Base-by-base conservation (phyloP, 352 stramenopile genomes). In the Thraustotheca clavata region DNA sequence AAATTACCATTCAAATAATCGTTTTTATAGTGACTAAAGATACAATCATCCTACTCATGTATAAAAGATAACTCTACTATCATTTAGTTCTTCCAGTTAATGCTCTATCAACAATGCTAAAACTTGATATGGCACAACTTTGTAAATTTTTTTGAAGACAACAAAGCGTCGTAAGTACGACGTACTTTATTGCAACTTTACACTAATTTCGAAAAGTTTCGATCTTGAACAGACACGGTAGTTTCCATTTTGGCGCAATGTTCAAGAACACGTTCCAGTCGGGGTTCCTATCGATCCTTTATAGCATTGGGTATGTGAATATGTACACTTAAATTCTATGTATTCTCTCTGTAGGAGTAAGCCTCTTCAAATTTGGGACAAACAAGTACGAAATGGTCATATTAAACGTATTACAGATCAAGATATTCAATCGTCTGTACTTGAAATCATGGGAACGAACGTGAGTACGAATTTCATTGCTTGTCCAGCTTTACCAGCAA, bases 371-470 rank as follows among this genome's bases (percentile, higher is more conserved):
- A 99, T 99, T 71, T 99, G 96, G 96, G 94, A 98, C 71, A 98
- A 97, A 49, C 95, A 98, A 59, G 90, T 97, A 35, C 90, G 94
- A 70, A 99, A 98, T 95, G 95, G 95, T 2, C 95, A 99, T 83
- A 98, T 99, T 76, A 99, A 99, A 81, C 82, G 95, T 50, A 98
- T 98, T 68, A 99, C 95, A 52, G 95, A 98, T 77, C 88, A 96
- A 69, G 95, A 99, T 71, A 99, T 99, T 70, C 91, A 99, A 76
- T 98, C 91, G 46, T 97, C 88, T 14, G 95, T 99, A 72, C 80
- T 99, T 40, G 95, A 99, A 77, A 98, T 99, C 71, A 97, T 98
- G 80, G 95, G 95, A 57, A 98, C 95, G n/a, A 99, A 99, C 76
- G 95, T 99, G 59, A 97, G 86, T 65, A 99, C 95, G 33, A 98